Evolutionary conservation across 140 eudicot genomes (phyloP).

Genomic region (Erigeron philadelphicus): DNA sequence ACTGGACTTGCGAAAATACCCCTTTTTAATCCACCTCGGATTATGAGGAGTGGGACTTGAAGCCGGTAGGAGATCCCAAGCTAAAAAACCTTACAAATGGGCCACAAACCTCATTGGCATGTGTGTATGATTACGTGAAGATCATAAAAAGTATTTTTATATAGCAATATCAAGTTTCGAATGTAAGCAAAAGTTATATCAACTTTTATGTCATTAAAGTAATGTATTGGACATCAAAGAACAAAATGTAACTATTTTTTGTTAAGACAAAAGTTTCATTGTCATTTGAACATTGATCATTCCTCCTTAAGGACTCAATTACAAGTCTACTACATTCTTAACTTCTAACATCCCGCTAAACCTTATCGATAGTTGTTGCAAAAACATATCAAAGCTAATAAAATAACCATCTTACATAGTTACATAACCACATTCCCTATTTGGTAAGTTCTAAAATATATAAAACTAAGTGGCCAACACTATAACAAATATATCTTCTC

Average conservation of each 20-base stretch:
- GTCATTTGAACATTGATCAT: neutral
- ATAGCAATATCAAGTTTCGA: conserved; percentile 10
- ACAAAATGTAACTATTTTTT: neutral
- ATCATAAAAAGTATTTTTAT: conserved; percentile 7
- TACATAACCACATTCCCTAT: too few relatives aligned
- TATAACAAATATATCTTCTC: too few relatives aligned
- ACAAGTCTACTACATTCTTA: neutral
- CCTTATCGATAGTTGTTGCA: neutral
- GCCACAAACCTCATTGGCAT: neutral
- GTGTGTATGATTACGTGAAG: neutral
- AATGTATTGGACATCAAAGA: conserved; percentile 3
- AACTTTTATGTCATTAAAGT: neutral
- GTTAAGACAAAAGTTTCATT: neutral
- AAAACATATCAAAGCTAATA: neutral
- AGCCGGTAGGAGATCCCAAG: too few relatives aligned
- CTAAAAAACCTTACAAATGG: too few relatives aligned
- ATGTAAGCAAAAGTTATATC: neutral
- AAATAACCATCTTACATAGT: neutral
- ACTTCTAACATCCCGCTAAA: neutral
- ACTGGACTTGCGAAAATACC: too few relatives aligned
- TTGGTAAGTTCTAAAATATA: too few relatives aligned
- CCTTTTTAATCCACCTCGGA: too few relatives aligned
- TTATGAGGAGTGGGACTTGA: too few relatives aligned
- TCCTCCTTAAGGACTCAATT: conserved; percentile 6
- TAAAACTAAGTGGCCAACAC: too few relatives aligned